Evolutionary conservation across 2,329 filamentous ascomycete species (phyloP), one percentile per base, ranked within the genome.

Genomic region (Fusarium zealandicum): DNA sequence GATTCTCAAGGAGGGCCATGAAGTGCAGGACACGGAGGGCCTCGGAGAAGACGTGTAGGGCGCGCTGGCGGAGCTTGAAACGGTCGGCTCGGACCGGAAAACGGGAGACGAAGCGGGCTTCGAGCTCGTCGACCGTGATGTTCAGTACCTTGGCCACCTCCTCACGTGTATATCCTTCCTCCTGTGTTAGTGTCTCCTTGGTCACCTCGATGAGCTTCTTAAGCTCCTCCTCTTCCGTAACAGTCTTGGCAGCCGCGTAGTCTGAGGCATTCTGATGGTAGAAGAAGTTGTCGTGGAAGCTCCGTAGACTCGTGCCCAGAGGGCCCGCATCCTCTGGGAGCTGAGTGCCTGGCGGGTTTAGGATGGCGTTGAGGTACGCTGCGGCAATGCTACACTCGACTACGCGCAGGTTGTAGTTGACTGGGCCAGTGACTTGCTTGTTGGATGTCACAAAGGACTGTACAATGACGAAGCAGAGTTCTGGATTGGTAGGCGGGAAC

Each of bases 391-490:
- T 95, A 77, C 92, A 96, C 76, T 99, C 95, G 31, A 97, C 95
- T 1, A 99, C 95, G 22, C 95, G 89, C 18, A 99, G 84, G 74
- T 99, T 99, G 80, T 98, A 99, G 80, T 93, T 92, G 60, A 96
- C 88, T 0, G 93, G 93, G 0, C 89, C 95, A 1, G 93, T 96
- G 57, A 93, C 90, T 70, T 95, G 90, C 78, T 99, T 99, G 80
- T 98, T 93, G 5, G 93, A 90, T 13, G 89, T 89, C 56, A 99
- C 90, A 72, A 96, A 96, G 54, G 90, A 96, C 73, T 99, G 95
- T 7, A 93, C 93, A 63, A 97, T 92, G 61, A 99, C 82, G 74
- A 99, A 98, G 64, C 87, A 92, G 48, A 97, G 82, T 64, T 96
- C 91, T 2, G 92, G 90, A 38, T 86, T 81, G 5, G 92, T 90